Conservation (phyloP, 2,329 filamentous ascomycete species). For the Colletotrichum echinochloae region DNA sequence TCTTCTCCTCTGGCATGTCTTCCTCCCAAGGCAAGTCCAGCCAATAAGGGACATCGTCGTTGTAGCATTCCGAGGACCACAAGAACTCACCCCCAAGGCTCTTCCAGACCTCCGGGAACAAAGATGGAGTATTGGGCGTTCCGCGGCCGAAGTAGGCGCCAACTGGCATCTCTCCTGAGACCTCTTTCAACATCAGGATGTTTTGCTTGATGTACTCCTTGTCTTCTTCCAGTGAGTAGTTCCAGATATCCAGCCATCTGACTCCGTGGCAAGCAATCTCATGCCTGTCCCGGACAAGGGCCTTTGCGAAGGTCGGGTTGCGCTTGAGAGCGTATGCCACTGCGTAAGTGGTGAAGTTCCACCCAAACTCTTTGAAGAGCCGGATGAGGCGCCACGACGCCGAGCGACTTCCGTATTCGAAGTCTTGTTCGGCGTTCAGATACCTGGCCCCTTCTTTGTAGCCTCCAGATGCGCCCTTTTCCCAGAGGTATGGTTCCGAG, state of each 20-base stretch:
- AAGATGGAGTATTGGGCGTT: conserved; percentile 45
- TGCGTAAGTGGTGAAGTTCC: conserved; percentile 57
- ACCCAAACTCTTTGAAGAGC: conserved; percentile 55
- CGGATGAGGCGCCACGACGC: conserved; percentile 54
- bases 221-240: conserved; percentile 52
- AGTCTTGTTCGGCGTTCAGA: conserved; percentile 45
- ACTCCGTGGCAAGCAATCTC: conserved; percentile 57
- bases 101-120: conserved; percentile 47
- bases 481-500: conserved; percentile 45
- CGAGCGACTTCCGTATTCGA: conserved; percentile 44
- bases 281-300: conserved; percentile 54
- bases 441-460: conserved; percentile 42
- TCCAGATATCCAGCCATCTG: conserved; percentile 57
- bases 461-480: conserved; percentile 44
- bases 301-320: conserved; percentile 54
- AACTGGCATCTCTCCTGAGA: conserved; percentile 49
- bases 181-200: conserved; percentile 49
- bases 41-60: conserved; percentile 48
- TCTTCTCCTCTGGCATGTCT: conserved; percentile 45
- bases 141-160: conserved; percentile 52
- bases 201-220: conserved; percentile 54
- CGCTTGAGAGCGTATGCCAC: conserved; percentile 54
- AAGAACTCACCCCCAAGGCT: conserved; percentile 45
- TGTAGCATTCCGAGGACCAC: conserved; percentile 48
- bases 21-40: conserved; percentile 47